phyloP scores from a whole-genome alignment of 2,329 filamentous ascomycete species.

The Clarireedia monteithiana region DNA sequence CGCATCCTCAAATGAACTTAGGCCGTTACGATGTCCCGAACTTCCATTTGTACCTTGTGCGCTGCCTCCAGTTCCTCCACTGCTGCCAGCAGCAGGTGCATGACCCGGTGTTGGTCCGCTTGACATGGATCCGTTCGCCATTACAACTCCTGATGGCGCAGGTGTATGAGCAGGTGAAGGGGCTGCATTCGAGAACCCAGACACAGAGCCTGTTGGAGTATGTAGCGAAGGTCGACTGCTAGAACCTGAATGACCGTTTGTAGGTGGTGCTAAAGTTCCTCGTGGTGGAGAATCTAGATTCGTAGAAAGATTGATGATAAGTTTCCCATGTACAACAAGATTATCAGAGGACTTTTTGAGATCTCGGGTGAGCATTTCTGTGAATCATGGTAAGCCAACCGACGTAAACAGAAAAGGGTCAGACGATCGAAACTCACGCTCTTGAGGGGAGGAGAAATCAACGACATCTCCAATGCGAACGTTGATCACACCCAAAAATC shows the following conservation, averaged over 20 bases:
- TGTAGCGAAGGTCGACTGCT: constrained; percentile 25
- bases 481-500: constrained; percentile 96
- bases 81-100: constrained; percentile 28
- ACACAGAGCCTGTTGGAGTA: constrained; percentile 27
- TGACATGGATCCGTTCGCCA: constrained; percentile 26
- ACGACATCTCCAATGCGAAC: constrained; percentile 92
- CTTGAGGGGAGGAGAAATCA: constrained; percentile 79
- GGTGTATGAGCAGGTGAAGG: constrained; percentile 31
- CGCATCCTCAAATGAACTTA: constrained; percentile 94
- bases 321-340: constrained; percentile 92
- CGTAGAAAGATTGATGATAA: constrained; percentile 93
- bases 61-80: constrained; percentile 18
- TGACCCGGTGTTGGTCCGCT: constrained; percentile 28
- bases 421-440: constrained; percentile 55
- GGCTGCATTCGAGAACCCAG: constrained; percentile 18
- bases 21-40: constrained; percentile 37
- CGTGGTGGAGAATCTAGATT: constrained; percentile 69
- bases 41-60: constrained; percentile 19
- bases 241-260: constrained; percentile 20
- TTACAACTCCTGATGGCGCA: constrained; percentile 19
- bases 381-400: constrained; percentile 12
- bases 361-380: constrained; percentile 94
- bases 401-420: constrained; percentile 5
- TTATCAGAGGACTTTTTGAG: constrained; percentile 98
- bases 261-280: constrained; percentile 28